Conservation (phyloP, 1,284 basidiomycete species). For the Phlebopus sp. region DNA sequence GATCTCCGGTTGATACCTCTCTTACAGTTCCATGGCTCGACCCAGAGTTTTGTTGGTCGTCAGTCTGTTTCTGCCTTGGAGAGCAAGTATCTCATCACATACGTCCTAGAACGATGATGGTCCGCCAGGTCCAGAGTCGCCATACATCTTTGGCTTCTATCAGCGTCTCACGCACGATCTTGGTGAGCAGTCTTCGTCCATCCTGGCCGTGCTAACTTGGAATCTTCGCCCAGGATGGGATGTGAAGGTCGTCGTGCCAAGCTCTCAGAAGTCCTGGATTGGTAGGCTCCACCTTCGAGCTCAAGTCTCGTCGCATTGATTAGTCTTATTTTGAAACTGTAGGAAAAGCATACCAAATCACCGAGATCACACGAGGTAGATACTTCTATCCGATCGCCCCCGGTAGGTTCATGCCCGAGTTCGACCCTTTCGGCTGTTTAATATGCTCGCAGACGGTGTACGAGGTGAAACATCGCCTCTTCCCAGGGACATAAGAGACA, state of each 20-base stretch:
- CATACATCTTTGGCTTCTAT: slow-evolving; percentile 82
- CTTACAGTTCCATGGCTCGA: slow-evolving; percentile 16
- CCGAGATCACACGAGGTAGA: slow-evolving; percentile 68
- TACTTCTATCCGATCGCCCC: slow-evolving; percentile 81
- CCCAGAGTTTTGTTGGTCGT: slow-evolving; percentile 60
- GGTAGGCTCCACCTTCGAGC: slow-evolving; percentile 42
- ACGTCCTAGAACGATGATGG: slow-evolving; percentile 83
- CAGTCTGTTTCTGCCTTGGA: slow-evolving; percentile 23
- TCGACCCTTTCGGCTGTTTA: slow-evolving; percentile 2
- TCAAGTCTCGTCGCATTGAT: slow-evolving; percentile 2
- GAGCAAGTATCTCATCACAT: slow-evolving; percentile 6
- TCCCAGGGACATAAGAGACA: slow-evolving; percentile 67
- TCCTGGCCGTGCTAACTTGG: slow-evolving; percentile 2
- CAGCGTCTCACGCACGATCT: slow-evolving; percentile 61
- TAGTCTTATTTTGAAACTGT: slow-evolving; percentile 11
- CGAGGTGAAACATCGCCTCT: slow-evolving; percentile 62
- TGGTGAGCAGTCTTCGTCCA: slow-evolving; percentile 39
- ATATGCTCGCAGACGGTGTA: slow-evolving; percentile 49
- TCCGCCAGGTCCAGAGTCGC: slow-evolving; percentile 75
- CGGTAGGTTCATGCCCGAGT: slow-evolving; percentile 33
- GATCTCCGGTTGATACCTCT: background rate
- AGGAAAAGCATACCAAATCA: slow-evolving; percentile 86
- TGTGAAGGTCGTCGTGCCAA: slow-evolving; percentile 86
- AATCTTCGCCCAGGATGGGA: slow-evolving; percentile 60
- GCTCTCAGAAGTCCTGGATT: slow-evolving; percentile 89